Percentiles rank a stretch among this genome's conserved stretches.
Evolutionary conservation across 768 basidiomycete species (phyloP).

Genomic region (Basidioascus undulatus): DNA sequence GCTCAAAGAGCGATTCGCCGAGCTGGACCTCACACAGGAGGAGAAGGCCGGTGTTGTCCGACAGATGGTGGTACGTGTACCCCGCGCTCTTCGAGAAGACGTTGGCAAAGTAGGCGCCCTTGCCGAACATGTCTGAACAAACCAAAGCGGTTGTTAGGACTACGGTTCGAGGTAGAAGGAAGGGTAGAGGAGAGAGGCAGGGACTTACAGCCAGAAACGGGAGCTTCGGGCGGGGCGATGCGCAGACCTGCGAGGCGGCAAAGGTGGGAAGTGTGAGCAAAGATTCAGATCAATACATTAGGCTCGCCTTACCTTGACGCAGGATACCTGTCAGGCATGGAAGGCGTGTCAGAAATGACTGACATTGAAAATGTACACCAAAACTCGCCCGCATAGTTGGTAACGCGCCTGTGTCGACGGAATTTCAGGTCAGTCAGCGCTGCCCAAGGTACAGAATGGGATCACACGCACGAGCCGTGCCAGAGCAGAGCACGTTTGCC

Average conservation of each 20-base stretch:
- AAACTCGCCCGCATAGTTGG: constrained; percentile 28
- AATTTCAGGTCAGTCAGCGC: too few relatives aligned
- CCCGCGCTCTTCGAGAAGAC: constrained; percentile 14
- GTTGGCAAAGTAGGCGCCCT: constrained; percentile 41
- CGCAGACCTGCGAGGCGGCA: too few relatives aligned
- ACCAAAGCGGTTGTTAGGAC: not conserved
- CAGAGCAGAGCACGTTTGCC: constrained; percentile 35
- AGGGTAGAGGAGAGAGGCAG: not conserved
- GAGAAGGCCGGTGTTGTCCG: constrained; percentile 29
- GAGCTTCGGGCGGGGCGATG: constrained; percentile 37
- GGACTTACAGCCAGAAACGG: constrained; percentile 16
- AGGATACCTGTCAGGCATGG: constrained; percentile 27
- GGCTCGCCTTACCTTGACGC: too few relatives aligned
- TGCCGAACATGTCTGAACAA: constrained; percentile 35
- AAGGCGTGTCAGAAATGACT: not conserved
- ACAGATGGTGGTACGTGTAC: constrained; percentile 21
- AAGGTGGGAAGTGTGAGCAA: too few relatives aligned
- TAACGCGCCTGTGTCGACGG: constrained; percentile 25
- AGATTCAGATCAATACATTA: too few relatives aligned
- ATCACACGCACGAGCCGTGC: constrained; percentile 22
- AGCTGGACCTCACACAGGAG: constrained; percentile 39
- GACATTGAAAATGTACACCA: not conserved
- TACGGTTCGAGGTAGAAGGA: constrained; percentile 7
- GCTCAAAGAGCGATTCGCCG: constrained; percentile 32
- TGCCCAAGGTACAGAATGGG: too few relatives aligned